Evolutionary conservation across 1,139 yeast species (phyloP).

Genomic region (Suhomyces choctaworum): DNA sequence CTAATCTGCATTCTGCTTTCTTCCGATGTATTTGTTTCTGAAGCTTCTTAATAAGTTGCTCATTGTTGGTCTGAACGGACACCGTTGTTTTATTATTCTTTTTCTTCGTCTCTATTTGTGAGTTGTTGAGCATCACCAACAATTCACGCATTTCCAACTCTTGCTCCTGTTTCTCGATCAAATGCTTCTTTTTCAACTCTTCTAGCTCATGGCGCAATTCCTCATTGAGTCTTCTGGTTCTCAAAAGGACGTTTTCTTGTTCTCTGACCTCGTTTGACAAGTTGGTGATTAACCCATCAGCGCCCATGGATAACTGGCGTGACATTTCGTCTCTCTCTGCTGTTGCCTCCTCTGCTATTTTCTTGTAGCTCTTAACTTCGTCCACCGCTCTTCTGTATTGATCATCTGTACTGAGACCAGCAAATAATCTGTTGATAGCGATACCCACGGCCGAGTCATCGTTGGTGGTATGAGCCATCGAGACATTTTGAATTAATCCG

Average conservation of each 20-base stretch:
- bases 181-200: constrained; percentile 66
- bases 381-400: constrained; percentile 77
- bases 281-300: constrained; percentile 78
- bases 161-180: constrained; percentile 78
- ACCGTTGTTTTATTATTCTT: constrained; percentile 42
- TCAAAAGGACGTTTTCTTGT: constrained; percentile 63
- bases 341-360: constrained; percentile 72
- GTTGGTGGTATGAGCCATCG: constrained; percentile 61
- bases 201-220: constrained; percentile 67
- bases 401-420: constrained; percentile 87
- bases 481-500: constrained; percentile 78
- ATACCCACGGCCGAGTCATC: constrained; percentile 78
- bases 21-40: constrained; percentile 63
- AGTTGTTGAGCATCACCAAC: constrained; percentile 59
- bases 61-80: constrained; percentile 40
- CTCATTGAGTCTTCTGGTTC: constrained; percentile 68
- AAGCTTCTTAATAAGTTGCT: constrained; percentile 48
- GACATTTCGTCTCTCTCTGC: constrained; percentile 84
- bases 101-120: constrained; percentile 32
- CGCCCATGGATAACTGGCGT: constrained; percentile 73
- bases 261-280: constrained; percentile 71
- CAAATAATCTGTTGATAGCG: constrained; percentile 75
- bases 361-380: constrained; percentile 68
- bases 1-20: constrained; percentile 60
- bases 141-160: constrained; percentile 89